These are phyloP conservation scores for Jaapia argillacea DNA, from an alignment of 768 basidiomycete species.

Conservation along the genomic window DNA sequence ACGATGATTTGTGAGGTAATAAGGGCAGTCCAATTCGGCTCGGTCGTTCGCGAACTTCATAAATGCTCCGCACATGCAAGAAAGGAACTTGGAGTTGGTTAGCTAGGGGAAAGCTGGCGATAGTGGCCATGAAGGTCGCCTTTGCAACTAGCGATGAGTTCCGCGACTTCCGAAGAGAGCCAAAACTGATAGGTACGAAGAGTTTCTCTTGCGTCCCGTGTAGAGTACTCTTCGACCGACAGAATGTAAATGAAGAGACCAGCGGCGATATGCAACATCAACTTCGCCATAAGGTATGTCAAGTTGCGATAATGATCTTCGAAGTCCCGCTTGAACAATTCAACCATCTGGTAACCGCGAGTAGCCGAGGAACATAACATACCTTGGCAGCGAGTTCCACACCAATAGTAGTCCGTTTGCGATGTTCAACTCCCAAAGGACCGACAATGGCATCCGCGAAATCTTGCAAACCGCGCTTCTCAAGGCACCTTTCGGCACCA, in stretches of 20 bases:
- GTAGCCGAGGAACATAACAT: no score
- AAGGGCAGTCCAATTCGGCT: constrained; percentile 29
- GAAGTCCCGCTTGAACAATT: constrained; percentile 22
- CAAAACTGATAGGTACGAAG: constrained; percentile 19
- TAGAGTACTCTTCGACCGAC: constrained; percentile 21
- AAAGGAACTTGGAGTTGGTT: constrained; percentile 33
- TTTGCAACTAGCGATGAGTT: no score
- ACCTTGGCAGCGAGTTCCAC: constrained; percentile 80
- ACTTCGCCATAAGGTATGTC: constrained; percentile 28
- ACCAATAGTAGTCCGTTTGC: constrained; percentile 78
- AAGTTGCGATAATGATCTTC: constrained; percentile 29
- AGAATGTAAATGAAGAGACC: constrained; percentile 34
- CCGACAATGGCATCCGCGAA: constrained; percentile 62
- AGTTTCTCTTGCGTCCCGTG: constrained; percentile 34
- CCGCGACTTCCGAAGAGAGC: not conserved
- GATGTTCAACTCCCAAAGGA: constrained; percentile 57
- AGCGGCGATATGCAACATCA: constrained; percentile 21
- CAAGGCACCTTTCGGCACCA: constrained; percentile 39
- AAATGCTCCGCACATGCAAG: constrained; percentile 27
- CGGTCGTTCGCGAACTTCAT: constrained; percentile 31
- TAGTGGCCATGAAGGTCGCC: constrained; percentile 6
- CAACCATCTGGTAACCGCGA: no score
- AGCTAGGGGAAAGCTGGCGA: constrained; percentile 22
- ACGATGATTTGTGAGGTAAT: constrained; percentile 24
- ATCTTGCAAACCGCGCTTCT: constrained; percentile 55